Base-by-base conservation (phyloP, 306 rosid species). In the Rosa chinensis region DNA sequence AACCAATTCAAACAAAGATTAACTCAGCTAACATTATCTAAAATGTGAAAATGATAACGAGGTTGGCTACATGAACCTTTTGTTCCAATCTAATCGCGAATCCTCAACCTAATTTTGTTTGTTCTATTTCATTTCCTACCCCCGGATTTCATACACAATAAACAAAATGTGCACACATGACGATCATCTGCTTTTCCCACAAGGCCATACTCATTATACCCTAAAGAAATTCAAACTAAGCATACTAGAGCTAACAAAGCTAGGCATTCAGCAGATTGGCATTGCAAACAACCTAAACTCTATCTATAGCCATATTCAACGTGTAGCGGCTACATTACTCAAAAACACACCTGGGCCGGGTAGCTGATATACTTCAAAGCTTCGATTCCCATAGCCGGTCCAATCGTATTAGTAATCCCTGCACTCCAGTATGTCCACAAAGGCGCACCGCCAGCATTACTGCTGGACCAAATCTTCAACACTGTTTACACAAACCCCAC, bases 371-470 rank as follows among this genome's bases (percentile, higher is more conserved):
- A 96, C 85, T 93, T 96, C 73, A 96, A 85, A 44, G 99, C 98
- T 86, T 96, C 97, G 70, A 96, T 96, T 80, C 99, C 99, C 99
- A 96, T 96, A 48, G 99, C 99, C 5, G 99, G 99, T 81, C 99
- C 99, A 84, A 96, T 96, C 20, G 99, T 93, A 61, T 96, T 96
- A 4, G 99, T 93, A 85, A 96, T 93, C 71, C 99, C 98, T 53
- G 96, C 94, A 84, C 99, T 93, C 99, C 99, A 93, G 74, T 88
- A 96, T 17, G 90, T 66, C 97, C 94, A 84, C 98, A 90, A 86
- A 17, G 99, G 97, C 67, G 99, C 98, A 70, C 99, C 97, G 2
- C 90, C 90, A 52, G 78, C 76, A 80, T 85, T 82, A 17, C 97
- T 82, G 67, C 80, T 58, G 37, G 94, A 88, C 93, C 94, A 95